Percentiles rank a stretch among this genome's conserved stretches.
phyloP scores from a whole-genome alignment of 2,329 filamentous ascomycete species.

The Orbilia quercus region DNA sequence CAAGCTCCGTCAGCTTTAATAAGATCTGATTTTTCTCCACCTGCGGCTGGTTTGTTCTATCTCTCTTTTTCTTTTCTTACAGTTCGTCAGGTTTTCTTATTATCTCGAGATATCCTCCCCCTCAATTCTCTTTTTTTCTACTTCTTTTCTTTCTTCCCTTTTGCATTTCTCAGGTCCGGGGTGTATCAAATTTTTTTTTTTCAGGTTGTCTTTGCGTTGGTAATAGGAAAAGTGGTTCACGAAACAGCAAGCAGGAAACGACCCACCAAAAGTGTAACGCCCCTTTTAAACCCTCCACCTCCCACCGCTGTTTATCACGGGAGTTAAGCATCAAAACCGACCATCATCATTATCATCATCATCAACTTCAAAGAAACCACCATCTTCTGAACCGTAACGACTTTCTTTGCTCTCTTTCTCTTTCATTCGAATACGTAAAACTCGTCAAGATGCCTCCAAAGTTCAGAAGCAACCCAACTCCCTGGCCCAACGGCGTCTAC shows the following conservation, averaged over 20 bases:
- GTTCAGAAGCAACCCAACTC: conserved; percentile 52
- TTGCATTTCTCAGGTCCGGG: conserved; percentile 1
- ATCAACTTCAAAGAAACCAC: background rate
- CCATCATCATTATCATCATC: conserved; percentile 6
- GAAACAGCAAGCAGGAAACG: conserved; percentile 30
- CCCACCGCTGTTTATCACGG: conserved; percentile 9
- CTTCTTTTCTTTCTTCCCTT: conserved; percentile 7
- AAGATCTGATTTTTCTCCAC: conserved; percentile 33
- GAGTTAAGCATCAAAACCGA: background rate
- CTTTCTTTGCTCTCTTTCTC: conserved; percentile 13
- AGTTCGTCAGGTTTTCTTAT: conserved; percentile 29
- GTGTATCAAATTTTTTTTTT: conserved; percentile 6
- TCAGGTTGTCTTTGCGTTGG: conserved; percentile 7
- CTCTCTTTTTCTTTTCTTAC: conserved; percentile 9
- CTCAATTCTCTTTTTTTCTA: background rate
- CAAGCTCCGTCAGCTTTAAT: conserved; percentile 51
- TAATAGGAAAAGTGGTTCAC: conserved; percentile 24
- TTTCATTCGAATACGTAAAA: background rate
- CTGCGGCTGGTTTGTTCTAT: conserved; percentile 23
- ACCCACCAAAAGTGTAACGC: conserved; percentile 44
- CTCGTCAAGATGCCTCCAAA: conserved; percentile 40
- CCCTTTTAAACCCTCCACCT: conserved; percentile 45
- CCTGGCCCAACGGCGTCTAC: conserved; percentile 55
- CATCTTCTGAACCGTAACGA: conserved; percentile 10
- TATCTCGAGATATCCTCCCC: conserved; percentile 24